Conservation (phyloP, 2,329 filamentous ascomycete genomes). For the Cladophialophora carrionii region DNA sequence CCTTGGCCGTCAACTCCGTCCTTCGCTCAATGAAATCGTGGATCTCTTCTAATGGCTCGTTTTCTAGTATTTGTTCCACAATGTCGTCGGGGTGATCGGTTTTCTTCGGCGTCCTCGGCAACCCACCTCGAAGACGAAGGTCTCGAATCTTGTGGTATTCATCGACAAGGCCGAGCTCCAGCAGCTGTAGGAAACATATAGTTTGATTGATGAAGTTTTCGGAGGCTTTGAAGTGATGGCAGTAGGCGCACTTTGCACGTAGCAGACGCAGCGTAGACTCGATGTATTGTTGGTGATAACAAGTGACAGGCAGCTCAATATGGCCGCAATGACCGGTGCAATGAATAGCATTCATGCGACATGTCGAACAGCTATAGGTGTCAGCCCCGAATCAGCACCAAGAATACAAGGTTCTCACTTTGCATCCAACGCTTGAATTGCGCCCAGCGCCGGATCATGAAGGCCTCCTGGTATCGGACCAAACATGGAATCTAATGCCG, state of each 20-base stretch:
- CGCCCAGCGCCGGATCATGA: constrained; percentile 88
- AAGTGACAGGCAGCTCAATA: constrained; percentile 87
- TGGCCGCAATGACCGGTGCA: constrained; percentile 95
- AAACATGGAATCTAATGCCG: constrained; percentile 88
- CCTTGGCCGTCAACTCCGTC: constrained; percentile 71
- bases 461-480: constrained; percentile 89
- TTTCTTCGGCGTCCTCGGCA: constrained; percentile 17
- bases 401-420: constrained; percentile 22
- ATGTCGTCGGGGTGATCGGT: constrained; percentile 19
- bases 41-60: constrained; percentile 55
- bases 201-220: constrained; percentile 76
- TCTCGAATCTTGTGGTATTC: constrained; percentile 58
- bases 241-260: constrained; percentile 87
- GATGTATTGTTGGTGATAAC: constrained; percentile 97
- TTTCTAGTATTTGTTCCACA: constrained; percentile 47
- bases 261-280: constrained; percentile 86
- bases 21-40: constrained; percentile 59
- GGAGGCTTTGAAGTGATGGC: constrained; percentile 81
- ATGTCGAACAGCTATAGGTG: constrained; percentile 77
- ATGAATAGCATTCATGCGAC: constrained; percentile 75
- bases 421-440: constrained; percentile 62
- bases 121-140: constrained; percentile 48
- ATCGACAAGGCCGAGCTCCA: constrained; percentile 79
- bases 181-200: constrained; percentile 78
- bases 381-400: constrained; percentile 18